A percentile compares a stretch with the other conserved stretches of the same genome.
Evolutionary conservation across 345 rosid species (phyloP).

Genomic region (Eucalyptus globulus): DNA sequence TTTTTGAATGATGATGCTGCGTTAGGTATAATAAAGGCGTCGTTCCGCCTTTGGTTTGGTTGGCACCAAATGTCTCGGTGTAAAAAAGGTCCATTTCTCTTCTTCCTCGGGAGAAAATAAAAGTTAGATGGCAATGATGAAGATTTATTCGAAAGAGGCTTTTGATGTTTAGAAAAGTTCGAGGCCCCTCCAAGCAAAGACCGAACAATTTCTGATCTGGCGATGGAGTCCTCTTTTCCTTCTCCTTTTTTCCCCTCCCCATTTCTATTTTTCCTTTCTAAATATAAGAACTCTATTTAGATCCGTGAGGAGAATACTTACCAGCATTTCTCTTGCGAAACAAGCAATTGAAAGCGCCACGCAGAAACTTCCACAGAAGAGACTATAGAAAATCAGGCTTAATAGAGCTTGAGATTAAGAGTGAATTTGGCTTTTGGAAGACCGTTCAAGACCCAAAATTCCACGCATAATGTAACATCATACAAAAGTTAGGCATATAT

Average conservation of each 20-base stretch:
- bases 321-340: background rate
- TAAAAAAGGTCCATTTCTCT: background rate
- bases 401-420: background rate
- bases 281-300: background rate
- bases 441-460: background rate
- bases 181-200: background rate
- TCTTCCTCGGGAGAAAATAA: background rate
- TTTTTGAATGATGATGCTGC: background rate
- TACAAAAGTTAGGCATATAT: background rate
- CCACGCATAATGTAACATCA: background rate
- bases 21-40: background rate
- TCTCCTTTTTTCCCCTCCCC: background rate
- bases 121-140: background rate
- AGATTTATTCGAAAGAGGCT: background rate
- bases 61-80: background rate
- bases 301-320: background rate
- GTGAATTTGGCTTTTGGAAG: background rate
- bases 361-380: background rate
- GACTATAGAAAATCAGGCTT: background rate
- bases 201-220: background rate
- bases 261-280: background rate
- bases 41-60: background rate
- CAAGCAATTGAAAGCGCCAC: background rate
- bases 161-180: background rate
- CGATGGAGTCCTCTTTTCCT: background rate